Evolutionary conservation across 495 filamentous ascomycete genomes (phyloP).

Genomic region (Xylaria curta): DNA sequence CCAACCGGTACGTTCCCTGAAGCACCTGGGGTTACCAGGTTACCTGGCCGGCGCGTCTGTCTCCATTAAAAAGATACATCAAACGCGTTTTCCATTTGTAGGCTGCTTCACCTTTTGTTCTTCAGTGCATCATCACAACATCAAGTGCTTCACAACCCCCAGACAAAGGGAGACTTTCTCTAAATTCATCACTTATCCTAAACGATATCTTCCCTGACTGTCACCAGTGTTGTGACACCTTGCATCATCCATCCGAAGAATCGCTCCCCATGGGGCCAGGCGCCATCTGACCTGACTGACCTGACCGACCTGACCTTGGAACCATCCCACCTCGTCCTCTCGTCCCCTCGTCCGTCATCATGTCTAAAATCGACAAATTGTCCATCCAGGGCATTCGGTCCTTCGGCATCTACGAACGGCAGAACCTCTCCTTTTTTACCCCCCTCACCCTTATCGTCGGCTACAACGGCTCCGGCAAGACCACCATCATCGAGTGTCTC

Average conservation of each 20-base stretch:
- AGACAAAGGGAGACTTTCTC: neutral
- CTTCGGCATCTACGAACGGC: constrained; percentile 76
- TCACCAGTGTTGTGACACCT: neutral
- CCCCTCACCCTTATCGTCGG: constrained; percentile 96
- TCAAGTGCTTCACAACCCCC: neutral
- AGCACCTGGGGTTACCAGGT: neutral
- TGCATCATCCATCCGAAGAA: neutral
- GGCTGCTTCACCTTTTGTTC: neutral
- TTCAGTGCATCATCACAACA: neutral
- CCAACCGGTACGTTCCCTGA: neutral
- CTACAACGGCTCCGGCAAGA: constrained; percentile 97
- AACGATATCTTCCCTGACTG: neutral
- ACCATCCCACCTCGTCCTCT: neutral
- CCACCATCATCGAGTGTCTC: constrained; percentile 98
- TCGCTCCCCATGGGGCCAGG: constrained; percentile 5
- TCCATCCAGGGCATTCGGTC: constrained; percentile 89
- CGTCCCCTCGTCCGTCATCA: constrained; percentile 35
- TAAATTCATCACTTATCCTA: neutral
- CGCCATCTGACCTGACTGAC: constrained; percentile 4
- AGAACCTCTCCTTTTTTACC: constrained; percentile 88
- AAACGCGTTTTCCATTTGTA: constrained; percentile 10
- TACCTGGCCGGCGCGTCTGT: neutral
- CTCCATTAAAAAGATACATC: constrained; percentile 8
- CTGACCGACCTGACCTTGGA: constrained; percentile 10
- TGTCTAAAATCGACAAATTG: constrained; percentile 86